Conservation (phyloP, 2,329 filamentous ascomycete species). For the Calonectria hawksworthii region DNA sequence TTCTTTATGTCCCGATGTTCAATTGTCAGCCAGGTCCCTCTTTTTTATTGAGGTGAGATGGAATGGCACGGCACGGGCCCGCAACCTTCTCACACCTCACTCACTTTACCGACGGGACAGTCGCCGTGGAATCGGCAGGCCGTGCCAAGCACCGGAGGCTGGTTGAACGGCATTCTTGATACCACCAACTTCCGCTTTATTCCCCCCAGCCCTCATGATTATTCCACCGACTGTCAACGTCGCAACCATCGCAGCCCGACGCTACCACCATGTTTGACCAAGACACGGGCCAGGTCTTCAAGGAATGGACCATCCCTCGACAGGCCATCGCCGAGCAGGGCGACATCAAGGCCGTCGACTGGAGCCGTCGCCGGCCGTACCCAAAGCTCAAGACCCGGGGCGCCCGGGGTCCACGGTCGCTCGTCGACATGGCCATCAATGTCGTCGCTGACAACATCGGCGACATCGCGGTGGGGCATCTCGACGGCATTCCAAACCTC, state of each 20-base stretch:
- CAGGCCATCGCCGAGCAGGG: slow-evolving; percentile 36
- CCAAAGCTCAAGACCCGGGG: slow-evolving; percentile 45
- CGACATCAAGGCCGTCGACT: slow-evolving; percentile 47
- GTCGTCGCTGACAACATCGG: slow-evolving; percentile 55
- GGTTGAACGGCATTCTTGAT: background rate
- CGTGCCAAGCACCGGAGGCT: background rate
- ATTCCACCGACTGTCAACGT: background rate
- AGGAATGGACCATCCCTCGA: slow-evolving; percentile 53
- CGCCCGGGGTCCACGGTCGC: slow-evolving; percentile 51
- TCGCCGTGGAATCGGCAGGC: background rate
- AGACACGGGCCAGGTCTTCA: slow-evolving; percentile 53
- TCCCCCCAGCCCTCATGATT: background rate
- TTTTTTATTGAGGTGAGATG: background rate
- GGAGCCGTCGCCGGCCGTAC: slow-evolving; percentile 52
- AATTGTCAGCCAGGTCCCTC: background rate
- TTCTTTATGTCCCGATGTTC: background rate
- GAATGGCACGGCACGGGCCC: background rate
- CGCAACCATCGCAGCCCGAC: background rate
- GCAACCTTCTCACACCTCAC: background rate
- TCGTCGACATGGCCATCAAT: slow-evolving; percentile 56
- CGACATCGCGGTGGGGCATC: slow-evolving; percentile 48
- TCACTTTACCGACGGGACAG: background rate
- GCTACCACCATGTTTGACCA: slow-evolving; percentile 50
- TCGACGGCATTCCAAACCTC: slow-evolving; percentile 52
- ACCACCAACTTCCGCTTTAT: background rate